Conservation (phyloP, 768 basidiomycete genomes). For the Pisolithus tinctorius region DNA sequence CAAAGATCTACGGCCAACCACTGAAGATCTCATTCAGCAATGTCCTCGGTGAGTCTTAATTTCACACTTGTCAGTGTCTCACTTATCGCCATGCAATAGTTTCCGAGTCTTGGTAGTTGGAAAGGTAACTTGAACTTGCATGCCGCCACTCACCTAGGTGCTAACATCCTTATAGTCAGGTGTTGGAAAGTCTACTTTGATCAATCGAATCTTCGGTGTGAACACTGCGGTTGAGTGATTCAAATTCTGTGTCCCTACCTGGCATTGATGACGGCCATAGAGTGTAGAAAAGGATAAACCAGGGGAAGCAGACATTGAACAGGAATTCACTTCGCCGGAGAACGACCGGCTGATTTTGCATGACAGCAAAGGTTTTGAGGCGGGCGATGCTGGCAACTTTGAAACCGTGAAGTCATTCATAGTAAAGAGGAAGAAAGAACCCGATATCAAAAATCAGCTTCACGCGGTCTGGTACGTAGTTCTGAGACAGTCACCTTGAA, state of each 20-base stretch:
- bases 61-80: no score
- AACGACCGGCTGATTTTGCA: conserved; percentile 9
- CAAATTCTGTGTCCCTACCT: not conserved
- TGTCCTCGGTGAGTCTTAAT: no score
- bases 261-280: not conserved
- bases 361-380: conserved; percentile 13
- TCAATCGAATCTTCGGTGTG: not conserved
- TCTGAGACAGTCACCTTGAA: not conserved
- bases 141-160: not conserved
- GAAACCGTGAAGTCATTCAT: conserved; percentile 8
- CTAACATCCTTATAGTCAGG: not conserved
- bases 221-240: not conserved
- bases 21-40: no score
- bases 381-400: conserved; percentile 4
- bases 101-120: not conserved
- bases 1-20: no score
- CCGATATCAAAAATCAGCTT: conserved; percentile 2
- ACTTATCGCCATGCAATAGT: no score
- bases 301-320: conserved; percentile 4
- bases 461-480: conserved; percentile 11
- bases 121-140: not conserved
- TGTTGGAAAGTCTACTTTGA: conserved; percentile 4
- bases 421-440: not conserved
- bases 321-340: conserved; percentile 5
- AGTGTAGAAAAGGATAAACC: not conserved